Percentiles rank a stretch among this genome's conserved stretches.
phyloP scores from a whole-genome alignment of 768 basidiomycete genomes.

The Kwoniella bestiolae region DNA sequence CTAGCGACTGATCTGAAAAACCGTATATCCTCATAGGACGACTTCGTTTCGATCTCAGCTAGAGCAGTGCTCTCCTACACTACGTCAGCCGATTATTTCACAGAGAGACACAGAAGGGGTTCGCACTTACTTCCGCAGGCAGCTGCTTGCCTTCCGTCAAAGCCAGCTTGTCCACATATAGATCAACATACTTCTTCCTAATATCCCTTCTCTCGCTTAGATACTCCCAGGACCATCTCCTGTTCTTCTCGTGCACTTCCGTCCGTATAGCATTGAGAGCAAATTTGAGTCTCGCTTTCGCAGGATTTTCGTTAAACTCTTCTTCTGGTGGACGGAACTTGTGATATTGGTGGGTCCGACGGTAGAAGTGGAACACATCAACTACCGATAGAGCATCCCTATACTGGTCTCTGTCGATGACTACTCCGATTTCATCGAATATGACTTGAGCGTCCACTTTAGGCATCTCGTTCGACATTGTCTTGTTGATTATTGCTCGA shows the following conservation, averaged over 20 bases:
- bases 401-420: conserved; percentile 91
- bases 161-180: conserved; percentile 68
- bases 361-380: conserved; percentile 96
- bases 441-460: conserved; percentile 83
- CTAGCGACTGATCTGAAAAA: conserved; percentile 96
- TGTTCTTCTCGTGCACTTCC: conserved; percentile 78
- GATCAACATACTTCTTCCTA: conserved; percentile 76
- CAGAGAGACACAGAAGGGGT: not conserved
- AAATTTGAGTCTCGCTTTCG: conserved; percentile 74
- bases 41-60: conserved; percentile 73
- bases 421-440: conserved; percentile 91
- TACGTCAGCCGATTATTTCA: not conserved
- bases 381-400: conserved; percentile 87
- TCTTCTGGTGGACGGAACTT: conserved; percentile 73
- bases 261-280: conserved; percentile 78
- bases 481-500: conserved; percentile 83
- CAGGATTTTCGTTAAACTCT: conserved; percentile 66
- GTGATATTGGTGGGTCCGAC: conserved; percentile 75
- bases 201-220: conserved; percentile 87
- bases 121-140: conserved; percentile 63
- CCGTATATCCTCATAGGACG: conserved; percentile 91
- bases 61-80: conserved; percentile 58
- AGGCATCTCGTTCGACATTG: conserved; percentile 72
- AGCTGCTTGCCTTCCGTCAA: conserved; percentile 63
- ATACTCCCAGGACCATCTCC: conserved; percentile 89